A percentile compares a stretch with the other conserved stretches of the same genome.
These are phyloP conservation scores for Neltuma alba DNA, from an alignment of 306 rosid species.

Conservation along the genomic window DNA sequence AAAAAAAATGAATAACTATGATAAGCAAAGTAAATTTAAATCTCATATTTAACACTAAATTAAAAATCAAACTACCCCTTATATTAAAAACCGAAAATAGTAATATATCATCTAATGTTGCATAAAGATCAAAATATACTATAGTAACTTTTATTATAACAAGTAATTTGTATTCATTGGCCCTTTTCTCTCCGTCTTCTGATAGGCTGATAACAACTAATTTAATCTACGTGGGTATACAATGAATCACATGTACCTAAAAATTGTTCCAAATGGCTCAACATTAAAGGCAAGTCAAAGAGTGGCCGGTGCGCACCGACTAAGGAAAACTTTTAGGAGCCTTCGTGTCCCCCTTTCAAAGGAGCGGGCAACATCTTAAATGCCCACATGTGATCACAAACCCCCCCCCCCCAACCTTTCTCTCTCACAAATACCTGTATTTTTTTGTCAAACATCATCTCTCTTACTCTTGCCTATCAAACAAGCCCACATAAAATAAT, in stretches of 20 bases:
- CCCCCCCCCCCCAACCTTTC: conserved; percentile 30
- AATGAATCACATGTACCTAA: not conserved
- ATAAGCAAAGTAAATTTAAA: too few species aligned
- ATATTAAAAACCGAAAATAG: too few species aligned
- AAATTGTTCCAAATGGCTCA: not conserved
- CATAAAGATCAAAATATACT: too few species aligned
- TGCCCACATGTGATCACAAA: conserved; percentile 41
- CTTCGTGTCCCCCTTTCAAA: not conserved
- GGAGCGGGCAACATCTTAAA: conserved; percentile 17
- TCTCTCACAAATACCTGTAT: not conserved
- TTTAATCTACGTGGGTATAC: not conserved
- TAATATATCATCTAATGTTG: too few species aligned
- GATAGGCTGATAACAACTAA: not conserved
- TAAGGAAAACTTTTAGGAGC: conserved; percentile 10
- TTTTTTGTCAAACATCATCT: conserved; percentile 11
- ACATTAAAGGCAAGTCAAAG: not conserved
- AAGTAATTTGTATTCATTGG: too few species aligned
- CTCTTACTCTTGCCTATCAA: not conserved
- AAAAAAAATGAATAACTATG: too few species aligned
- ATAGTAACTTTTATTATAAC: too few species aligned
- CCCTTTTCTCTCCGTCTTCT: too few species aligned
- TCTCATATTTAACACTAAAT: too few species aligned
- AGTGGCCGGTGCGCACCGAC: not conserved
- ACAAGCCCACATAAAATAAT: not conserved
- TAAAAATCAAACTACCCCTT: too few species aligned